Evolutionary conservation across 192 early-diverging fungal species (phyloP), one percentile per base, ranked within the genome.

Genomic region (Umbelopsis sp.): DNA sequence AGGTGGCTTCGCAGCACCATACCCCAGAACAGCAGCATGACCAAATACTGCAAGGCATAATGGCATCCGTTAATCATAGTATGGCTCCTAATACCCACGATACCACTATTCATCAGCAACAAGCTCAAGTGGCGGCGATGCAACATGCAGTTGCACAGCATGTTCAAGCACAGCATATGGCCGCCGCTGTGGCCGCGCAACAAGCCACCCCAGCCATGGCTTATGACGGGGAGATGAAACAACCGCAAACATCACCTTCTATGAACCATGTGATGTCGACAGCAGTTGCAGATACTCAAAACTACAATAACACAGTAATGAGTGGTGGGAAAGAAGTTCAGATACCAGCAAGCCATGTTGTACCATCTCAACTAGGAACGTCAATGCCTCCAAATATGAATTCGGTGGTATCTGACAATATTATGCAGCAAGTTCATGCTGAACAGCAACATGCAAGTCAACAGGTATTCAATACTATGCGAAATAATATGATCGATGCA

Each of bases 81-180:
- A 62, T 62, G 56, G 20, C 56, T 62, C 4, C 29, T 2, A 32
- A 34, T 17, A n/a, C 56, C 16, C 29, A 62, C 10, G 44, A 49
- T n/a, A 51, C 69, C 21, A 49, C 36, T 45, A 20, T 52, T 16
- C 53, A 41, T 6, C 38, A 41, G 5, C 38, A 62, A 45, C 69
- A 71, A 66, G 45, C 36, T 16, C 38, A 72, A 10, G 38, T 56
- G 54, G 54, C 36, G 0, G 22, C 45, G 11, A 47, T 44, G 34
- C 43, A 71, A 45, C 54, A 71, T 17, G 71, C 44, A 9, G 31
- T 31, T n/a, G 24, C 71, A 45, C 56, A 49, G 32, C 71, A 72
- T 21, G 32, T 74, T 1, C 50, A 54, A 12, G 67, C 50, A 10
- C 38, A 74, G 29, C 73, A 74, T 41, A 67, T 69, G 29, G 47